Conservation (phyloP, 1,284 basidiomycete genomes). For the Ceratobasidium sp. region DNA sequence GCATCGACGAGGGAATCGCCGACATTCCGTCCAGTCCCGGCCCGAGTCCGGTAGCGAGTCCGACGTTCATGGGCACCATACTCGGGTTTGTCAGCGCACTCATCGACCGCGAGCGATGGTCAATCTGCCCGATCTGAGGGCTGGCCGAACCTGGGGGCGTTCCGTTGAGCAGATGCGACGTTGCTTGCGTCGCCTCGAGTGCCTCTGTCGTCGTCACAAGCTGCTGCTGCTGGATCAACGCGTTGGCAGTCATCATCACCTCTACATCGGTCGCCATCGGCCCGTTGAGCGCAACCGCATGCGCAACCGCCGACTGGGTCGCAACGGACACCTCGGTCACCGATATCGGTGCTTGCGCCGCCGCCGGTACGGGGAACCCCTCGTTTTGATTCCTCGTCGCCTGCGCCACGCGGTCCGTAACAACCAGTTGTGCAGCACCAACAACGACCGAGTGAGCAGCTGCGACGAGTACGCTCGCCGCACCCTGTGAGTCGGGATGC, state of each 20-base stretch:
- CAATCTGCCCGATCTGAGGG: slow-evolving; percentile 31
- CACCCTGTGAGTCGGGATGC: slow-evolving; percentile 54
- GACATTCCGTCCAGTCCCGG: slow-evolving; percentile 42
- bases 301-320: slow-evolving; percentile 75
- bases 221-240: slow-evolving; percentile 63
- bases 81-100: slow-evolving; percentile 23
- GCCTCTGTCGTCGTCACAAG: slow-evolving; percentile 27
- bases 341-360: slow-evolving; percentile 69
- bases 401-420: slow-evolving; percentile 63
- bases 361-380: slow-evolving; percentile 57
- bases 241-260: slow-evolving; percentile 72
- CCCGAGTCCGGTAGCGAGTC: slow-evolving; percentile 34
- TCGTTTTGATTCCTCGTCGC: slow-evolving; percentile 54
- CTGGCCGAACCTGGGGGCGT: slow-evolving; percentile 28
- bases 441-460: slow-evolving; percentile 82
- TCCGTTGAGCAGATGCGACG: slow-evolving; percentile 22
- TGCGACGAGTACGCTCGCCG: slow-evolving; percentile 62
- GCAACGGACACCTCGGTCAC: slow-evolving; percentile 80
- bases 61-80: slow-evolving; percentile 40
- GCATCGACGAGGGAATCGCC: slow-evolving; percentile 16
- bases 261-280: slow-evolving; percentile 71
- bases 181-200: slow-evolving; percentile 33
- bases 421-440: slow-evolving; percentile 77
- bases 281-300: slow-evolving; percentile 72
- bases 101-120: slow-evolving; percentile 41